phyloP scores from a whole-genome alignment of 78 protist species.

The Guillardia theta region DNA sequence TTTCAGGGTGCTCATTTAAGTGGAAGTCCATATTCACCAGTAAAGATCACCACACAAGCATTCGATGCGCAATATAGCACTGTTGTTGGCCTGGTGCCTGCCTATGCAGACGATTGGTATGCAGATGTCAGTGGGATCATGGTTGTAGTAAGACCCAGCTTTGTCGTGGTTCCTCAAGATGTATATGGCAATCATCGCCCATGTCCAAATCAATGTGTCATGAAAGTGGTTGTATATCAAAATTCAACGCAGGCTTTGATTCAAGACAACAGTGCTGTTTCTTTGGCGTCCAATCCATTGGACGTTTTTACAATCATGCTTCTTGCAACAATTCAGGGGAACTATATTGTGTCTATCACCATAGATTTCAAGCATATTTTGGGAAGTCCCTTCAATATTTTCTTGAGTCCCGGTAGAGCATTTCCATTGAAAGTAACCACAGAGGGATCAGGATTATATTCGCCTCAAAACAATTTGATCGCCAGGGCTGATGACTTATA shows the following conservation, averaged over 20 bases:
- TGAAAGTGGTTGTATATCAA: no score
- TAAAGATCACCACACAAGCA: not conserved
- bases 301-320: no score
- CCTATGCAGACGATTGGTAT: not conserved
- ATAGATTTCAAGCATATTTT: not conserved
- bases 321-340: no score
- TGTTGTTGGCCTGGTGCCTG: not conserved
- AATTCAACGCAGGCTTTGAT: no score
- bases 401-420: not conserved
- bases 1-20: not conserved
- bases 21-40: not conserved
- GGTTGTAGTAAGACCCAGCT: not conserved
- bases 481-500: not conserved
- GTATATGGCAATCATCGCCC: not conserved
- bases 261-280: no score
- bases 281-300: no score
- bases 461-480: not conserved
- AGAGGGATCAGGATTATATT: not conserved
- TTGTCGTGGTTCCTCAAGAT: not conserved
- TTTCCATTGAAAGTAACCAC: not conserved
- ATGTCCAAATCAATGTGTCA: no score
- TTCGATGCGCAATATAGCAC: not conserved
- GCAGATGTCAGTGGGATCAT: not conserved
- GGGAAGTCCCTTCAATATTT: not conserved
- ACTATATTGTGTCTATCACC: not conserved